Base-by-base conservation (phyloP, 164 flowering plant species). In the Magnolia kwangsiensis region DNA sequence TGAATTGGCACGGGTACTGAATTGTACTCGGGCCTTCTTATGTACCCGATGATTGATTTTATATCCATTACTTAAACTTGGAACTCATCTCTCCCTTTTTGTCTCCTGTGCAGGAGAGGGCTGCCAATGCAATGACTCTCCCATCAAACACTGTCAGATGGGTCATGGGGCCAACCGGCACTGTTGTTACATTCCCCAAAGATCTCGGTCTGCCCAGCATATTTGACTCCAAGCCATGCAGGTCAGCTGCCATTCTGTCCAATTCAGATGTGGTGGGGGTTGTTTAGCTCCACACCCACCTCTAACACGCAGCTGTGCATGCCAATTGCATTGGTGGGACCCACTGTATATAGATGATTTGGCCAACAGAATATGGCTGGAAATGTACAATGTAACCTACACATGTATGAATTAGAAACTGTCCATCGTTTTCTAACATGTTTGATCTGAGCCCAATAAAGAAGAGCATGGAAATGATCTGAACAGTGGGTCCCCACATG, bases 1-100 rank as follows among this genome's bases (percentile, higher is more conserved):
- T 81, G 97, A 90, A 83, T 58, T 93, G 79, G 98, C 97, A 66
- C 92, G 92, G 93, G 99, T 96, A 89, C 27, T 78, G 9, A 73
- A 68, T 16, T 75, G 20, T 19, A 50, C 18, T 20, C 68, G 0
- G 20, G 37, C 50, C 50, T 68, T 31, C 31, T 13, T 37, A 37
- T 37, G 45, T 37, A 37, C 45, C 29, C 1, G 29, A 27, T 27
- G 29, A 27, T 37, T 37, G 45, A 37, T 14, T 67, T 16, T 31
- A 19, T 31, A 29, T 21, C 24, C 21, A 29, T 13, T 18, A 29
- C 71, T 65, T 21, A 3, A 49, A 45, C 10, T 20, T 29, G 20
- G 7, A 31, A 65, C 18, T 64, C 23, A 27, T 19, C n/a, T 13
- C 29, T 19, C 14, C 51, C 55, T 68, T 59, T 29, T 14, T 8